Conservation (phyloP, 2,329 filamentous ascomycete species). For the Neofusicoccum ribis region DNA sequence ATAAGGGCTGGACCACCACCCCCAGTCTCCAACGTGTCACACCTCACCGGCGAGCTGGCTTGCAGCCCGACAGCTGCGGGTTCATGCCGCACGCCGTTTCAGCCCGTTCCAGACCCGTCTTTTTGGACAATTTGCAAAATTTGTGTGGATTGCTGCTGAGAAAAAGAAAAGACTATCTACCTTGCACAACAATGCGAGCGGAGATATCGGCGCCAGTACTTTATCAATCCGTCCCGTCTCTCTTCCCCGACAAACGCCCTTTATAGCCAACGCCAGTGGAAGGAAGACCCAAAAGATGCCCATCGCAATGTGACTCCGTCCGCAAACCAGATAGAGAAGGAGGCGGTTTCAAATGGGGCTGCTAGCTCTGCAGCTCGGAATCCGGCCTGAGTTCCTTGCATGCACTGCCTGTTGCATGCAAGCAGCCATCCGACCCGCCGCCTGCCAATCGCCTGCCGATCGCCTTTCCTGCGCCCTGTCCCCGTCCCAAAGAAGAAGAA, state of each 20-base stretch:
- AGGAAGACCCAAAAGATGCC: not conserved
- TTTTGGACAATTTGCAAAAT: not conserved
- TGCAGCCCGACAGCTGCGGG: not conserved
- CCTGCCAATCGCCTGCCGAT: not conserved
- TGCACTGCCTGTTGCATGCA: not conserved
- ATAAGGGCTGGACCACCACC: not conserved
- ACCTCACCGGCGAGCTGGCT: not conserved
- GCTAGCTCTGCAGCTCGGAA: not conserved
- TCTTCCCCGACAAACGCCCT: not conserved
- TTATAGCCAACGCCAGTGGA: not conserved
- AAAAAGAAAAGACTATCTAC: conserved; percentile 7
- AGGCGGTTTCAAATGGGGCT: not conserved
- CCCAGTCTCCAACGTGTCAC: not conserved
- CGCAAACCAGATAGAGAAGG: not conserved
- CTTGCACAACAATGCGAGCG: conserved; percentile 4
- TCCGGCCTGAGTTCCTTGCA: not conserved
- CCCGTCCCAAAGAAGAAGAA: not conserved
- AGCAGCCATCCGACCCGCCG: not conserved
- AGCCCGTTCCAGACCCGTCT: not conserved
- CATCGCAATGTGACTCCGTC: not conserved
- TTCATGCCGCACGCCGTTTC: not conserved
- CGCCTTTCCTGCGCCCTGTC: not conserved
- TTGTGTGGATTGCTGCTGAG: not conserved
- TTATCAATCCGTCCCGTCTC: not conserved
- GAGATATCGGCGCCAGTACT: not conserved